Percentiles rank a stretch among this genome's conserved stretches.
These are phyloP conservation scores for Mortierella sp. DNA, from an alignment of 371 early-diverging fungal species.

Conservation along the genomic window DNA sequence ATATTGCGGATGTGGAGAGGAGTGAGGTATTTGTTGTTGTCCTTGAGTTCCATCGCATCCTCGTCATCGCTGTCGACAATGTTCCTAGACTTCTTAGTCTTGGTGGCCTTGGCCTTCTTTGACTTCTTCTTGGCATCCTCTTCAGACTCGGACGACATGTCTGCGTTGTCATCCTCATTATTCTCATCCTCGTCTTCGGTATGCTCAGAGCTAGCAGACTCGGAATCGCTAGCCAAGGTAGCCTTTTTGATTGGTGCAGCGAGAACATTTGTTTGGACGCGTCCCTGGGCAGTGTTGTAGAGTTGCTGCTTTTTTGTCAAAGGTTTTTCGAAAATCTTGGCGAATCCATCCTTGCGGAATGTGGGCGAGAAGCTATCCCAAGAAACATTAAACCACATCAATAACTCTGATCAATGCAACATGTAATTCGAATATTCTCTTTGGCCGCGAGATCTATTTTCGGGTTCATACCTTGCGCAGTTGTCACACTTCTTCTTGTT, in stretches of 20 bases:
- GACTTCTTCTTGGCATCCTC: slow-evolving; percentile 57
- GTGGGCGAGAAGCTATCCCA: slow-evolving; percentile 77
- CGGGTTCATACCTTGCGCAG: slow-evolving; percentile 67
- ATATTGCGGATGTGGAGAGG: slow-evolving; percentile 86
- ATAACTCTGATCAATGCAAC: neutral
- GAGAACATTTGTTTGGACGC: slow-evolving; percentile 60
- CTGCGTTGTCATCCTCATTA: slow-evolving; percentile 50
- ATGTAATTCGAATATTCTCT: no score
- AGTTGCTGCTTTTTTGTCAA: slow-evolving; percentile 78
- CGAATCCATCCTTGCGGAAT: slow-evolving; percentile 86
- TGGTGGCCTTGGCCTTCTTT: slow-evolving; percentile 25
- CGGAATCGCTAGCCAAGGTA: slow-evolving; percentile 24
- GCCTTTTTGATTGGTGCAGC: slow-evolving; percentile 28
- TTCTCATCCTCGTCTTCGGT: slow-evolving; percentile 49
- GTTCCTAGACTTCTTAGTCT: slow-evolving; percentile 47
- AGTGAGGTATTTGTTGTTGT: slow-evolving; percentile 74
- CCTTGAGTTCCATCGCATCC: slow-evolving; percentile 56
- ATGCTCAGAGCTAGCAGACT: slow-evolving; percentile 38
- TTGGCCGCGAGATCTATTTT: no score
- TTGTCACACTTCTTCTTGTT: slow-evolving; percentile 77
- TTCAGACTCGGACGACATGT: slow-evolving; percentile 56
- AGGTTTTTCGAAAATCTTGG: slow-evolving; percentile 90
- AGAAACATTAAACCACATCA: neutral
- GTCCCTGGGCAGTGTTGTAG: slow-evolving; percentile 73
- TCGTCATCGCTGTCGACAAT: slow-evolving; percentile 60